These are phyloP conservation scores for Persicaria tinctoria DNA, from an alignment of 148 eudicot genomes.

Conservation along the genomic window DNA sequence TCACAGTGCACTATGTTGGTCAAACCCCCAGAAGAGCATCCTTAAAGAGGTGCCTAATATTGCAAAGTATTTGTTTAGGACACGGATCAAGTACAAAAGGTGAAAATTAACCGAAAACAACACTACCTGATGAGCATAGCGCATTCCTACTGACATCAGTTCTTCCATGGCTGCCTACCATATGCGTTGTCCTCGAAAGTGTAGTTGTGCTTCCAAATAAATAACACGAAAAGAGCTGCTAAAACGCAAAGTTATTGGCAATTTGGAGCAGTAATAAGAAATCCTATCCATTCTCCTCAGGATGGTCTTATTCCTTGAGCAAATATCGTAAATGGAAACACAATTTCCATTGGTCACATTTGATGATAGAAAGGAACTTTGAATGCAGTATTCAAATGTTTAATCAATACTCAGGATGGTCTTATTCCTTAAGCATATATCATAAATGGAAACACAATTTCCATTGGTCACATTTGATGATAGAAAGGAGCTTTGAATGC, in stretches of 20 bases:
- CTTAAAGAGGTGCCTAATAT: constrained; percentile 49
- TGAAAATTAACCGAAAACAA: background rate
- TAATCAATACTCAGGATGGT: no score
- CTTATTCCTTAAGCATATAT: background rate
- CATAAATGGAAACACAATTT: background rate
- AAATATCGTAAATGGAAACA: background rate
- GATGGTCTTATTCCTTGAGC: background rate
- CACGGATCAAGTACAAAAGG: background rate
- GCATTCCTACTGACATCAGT: constrained; percentile 76
- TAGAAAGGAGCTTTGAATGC: background rate
- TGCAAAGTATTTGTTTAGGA: background rate
- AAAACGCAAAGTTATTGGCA: background rate
- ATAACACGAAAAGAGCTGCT: background rate
- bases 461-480: background rate
- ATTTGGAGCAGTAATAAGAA: background rate
- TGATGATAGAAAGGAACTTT: background rate
- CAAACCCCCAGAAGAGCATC: constrained; percentile 54
- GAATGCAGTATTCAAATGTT: background rate
- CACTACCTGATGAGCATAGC: constrained; percentile 58
- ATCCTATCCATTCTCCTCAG: background rate
- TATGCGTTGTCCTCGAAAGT: constrained; percentile 83
- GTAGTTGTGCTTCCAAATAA: constrained; percentile 47
- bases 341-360: background rate
- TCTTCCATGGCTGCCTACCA: constrained; percentile 72
- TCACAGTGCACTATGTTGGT: constrained; percentile 44